Conservation (phyloP, 163 green algal genomes). For the Dunaliella salina region DNA sequence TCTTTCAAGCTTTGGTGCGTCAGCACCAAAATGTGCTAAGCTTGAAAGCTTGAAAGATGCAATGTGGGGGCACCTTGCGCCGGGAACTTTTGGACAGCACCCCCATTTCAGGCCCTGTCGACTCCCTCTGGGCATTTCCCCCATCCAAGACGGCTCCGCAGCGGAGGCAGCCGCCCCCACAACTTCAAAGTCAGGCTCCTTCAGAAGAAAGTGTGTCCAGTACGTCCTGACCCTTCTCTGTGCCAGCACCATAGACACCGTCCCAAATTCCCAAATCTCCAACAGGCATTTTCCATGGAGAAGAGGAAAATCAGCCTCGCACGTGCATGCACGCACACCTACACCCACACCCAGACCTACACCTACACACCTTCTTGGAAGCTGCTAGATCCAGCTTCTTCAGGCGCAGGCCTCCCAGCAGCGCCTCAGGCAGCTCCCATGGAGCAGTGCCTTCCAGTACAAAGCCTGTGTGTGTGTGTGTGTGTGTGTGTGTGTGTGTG, state of each 20-base stretch:
- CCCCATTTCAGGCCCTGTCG: too few relatives aligned
- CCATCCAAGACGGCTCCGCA: too few relatives aligned
- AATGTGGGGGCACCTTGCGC: too few relatives aligned
- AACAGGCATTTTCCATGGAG: neutral
- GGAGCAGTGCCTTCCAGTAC: slow-evolving; percentile 61
- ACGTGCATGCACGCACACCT: too few relatives aligned
- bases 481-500: slow-evolving; percentile 11
- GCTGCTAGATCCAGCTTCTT: slow-evolving; percentile 43
- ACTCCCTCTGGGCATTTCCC: too few relatives aligned
- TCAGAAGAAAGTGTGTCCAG: neutral
- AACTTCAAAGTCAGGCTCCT: too few relatives aligned
- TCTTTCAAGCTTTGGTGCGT: too few relatives aligned
- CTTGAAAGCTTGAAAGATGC: too few relatives aligned
- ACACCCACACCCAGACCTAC: neutral
- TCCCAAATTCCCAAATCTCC: neutral
- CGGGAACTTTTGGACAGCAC: too few relatives aligned
- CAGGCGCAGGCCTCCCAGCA: slow-evolving; percentile 71
- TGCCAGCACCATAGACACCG: neutral
- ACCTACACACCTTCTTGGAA: slow-evolving; percentile 20
- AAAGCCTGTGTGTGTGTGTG: slow-evolving; percentile 25
- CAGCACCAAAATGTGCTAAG: too few relatives aligned
- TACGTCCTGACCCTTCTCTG: too few relatives aligned
- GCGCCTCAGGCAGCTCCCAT: slow-evolving; percentile 63
- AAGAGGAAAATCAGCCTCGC: neutral
- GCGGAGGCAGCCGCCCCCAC: too few relatives aligned